A percentile compares a stretch with the other conserved stretches of the same genome.
Conservation (phyloP, 1,284 basidiomycete species). For the Cryptococcus neoformans region DNA sequence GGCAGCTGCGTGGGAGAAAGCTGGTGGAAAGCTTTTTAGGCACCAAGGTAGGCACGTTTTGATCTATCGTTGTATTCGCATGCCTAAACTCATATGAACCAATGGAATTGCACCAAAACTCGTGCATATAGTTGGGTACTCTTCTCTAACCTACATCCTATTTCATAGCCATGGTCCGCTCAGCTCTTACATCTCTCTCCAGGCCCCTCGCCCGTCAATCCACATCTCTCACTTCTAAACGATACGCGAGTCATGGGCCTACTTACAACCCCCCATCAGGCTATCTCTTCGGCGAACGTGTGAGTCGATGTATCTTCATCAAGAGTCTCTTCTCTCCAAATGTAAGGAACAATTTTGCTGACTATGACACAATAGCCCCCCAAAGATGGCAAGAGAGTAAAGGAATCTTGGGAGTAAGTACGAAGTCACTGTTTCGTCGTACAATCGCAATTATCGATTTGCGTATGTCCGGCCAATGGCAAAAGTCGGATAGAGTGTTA, state of each 20-base stretch:
- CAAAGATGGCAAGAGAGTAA: conserved; percentile 33
- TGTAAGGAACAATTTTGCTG: neutral
- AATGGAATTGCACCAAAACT: too few species aligned
- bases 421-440: neutral
- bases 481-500: neutral
- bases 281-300: conserved; percentile 84
- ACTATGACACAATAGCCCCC: conserved; percentile 9
- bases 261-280: conserved; percentile 86
- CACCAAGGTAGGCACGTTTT: too few species aligned
- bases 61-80: too few species aligned
- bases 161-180: conserved; percentile 5
- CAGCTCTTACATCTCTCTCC: conserved; percentile 2
- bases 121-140: too few species aligned
- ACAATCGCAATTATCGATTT: neutral
- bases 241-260: conserved; percentile 66
- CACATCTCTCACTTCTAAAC: conserved; percentile 1
- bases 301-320: conserved; percentile 44
- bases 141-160: too few species aligned
- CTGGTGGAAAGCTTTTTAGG: too few species aligned
- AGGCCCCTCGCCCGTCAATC: conserved; percentile 6
- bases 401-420: conserved; percentile 46
- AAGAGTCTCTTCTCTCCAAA: neutral
- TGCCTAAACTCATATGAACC: too few species aligned
- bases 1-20: too few species aligned
- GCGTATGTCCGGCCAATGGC: neutral